Evolutionary conservation across 139 green algal genomes (phyloP), one percentile per base, ranked within the genome.

Genomic region (Auxenochlorella pyrenoidosa): DNA sequence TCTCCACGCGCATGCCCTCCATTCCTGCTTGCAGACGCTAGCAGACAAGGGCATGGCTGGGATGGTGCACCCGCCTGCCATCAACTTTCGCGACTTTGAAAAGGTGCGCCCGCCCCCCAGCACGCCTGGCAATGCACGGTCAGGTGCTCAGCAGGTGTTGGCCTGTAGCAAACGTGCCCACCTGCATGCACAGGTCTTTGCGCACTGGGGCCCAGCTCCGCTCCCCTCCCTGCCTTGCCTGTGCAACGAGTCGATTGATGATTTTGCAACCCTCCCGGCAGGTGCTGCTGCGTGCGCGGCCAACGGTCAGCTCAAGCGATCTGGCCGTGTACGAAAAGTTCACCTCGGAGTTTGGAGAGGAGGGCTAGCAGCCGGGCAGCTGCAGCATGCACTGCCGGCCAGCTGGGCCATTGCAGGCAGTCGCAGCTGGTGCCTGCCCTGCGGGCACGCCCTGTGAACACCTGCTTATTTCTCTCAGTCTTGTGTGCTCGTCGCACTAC

Each of bases 281-380:
- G 78, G 93, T 97, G 81, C 89, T 99, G 83, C 60, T 94, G 70
- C 85, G 95, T 0, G 97, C 97, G 22, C 92, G 97, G 80, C 98
- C 98, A 4, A 99, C 98, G 0, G 98, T 99, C 18, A 94, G 93
- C 81, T 63, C 92, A 28, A 90, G 90, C 18, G 98, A 99, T 89
- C 89, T 99, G 34, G 92, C 93, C 32, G 83, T 96, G 5, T 97
- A 98, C 86, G 94, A 98, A 80, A 91, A 94, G 59, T 99, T 99
- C 89, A 99, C 97, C 0, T 40, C 80, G 5, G 80, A 85, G 30
- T 85, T 85, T 60, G 80, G 80, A 34, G 80, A 85, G 80, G 80
- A 85, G 80, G 80, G 80, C 5, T 79, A 43, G 51, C 60, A 38
- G 54, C 54, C 22, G 54, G 54, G 54, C 54, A 26, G 54, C 15